Conservation (phyloP, 495 filamentous ascomycete genomes). For the Neohortaea acidophila region DNA sequence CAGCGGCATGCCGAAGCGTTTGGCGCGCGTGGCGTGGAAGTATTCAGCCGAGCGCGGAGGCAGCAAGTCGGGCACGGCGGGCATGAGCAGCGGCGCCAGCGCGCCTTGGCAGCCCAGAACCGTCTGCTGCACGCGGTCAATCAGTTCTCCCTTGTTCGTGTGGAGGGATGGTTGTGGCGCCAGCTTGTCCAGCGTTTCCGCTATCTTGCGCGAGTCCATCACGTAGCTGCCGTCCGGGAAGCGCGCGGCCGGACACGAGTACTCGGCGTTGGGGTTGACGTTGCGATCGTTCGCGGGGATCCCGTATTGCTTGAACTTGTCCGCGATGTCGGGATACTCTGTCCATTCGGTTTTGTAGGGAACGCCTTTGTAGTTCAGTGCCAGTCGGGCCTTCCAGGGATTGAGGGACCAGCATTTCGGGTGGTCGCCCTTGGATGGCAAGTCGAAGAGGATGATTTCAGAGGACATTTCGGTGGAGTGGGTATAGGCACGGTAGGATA, state of each 20-base stretch:
- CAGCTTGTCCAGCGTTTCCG: conserved; percentile 32
- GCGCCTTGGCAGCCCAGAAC: conserved; percentile 20
- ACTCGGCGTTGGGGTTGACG: conserved; percentile 21
- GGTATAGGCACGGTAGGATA: no score
- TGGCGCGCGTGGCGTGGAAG: conserved; percentile 30
- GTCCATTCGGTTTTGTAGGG: conserved; percentile 48
- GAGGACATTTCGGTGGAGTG: no score
- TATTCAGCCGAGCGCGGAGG: conserved; percentile 28
- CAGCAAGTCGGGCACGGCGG: conserved; percentile 26
- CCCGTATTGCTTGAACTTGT: conserved; percentile 30
- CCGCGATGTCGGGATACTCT: conserved; percentile 45
- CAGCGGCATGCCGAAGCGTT: conserved; percentile 32
- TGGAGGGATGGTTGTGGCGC: conserved; percentile 38
- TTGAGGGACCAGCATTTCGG: conserved; percentile 42
- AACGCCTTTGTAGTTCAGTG: conserved; percentile 44
- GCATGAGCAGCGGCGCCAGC: conserved; percentile 23
- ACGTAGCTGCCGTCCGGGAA: conserved; percentile 37
- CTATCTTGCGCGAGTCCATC: conserved; percentile 43
- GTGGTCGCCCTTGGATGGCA: conserved; percentile 33
- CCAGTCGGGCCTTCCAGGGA: conserved; percentile 44
- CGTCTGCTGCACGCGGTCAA: conserved; percentile 25
- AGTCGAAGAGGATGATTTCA: conserved; percentile 31
- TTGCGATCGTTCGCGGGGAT: conserved; percentile 28
- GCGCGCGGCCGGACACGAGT: conserved; percentile 40
- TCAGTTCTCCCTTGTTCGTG: conserved; percentile 26